Evolutionary conservation across 352 stramenopile species (phyloP).

Genomic region (Phytophthora nicotianae): DNA sequence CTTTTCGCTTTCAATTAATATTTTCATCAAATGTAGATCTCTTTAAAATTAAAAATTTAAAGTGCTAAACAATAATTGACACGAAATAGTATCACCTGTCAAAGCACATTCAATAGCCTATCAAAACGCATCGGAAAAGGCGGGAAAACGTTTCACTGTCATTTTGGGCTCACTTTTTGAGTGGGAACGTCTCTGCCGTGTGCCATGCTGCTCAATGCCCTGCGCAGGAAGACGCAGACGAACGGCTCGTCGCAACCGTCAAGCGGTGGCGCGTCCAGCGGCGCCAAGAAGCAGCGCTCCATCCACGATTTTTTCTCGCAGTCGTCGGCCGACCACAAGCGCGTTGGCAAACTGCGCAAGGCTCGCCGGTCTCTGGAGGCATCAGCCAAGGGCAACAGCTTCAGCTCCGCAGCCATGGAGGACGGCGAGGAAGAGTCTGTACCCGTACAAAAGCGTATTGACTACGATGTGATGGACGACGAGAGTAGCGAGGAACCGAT

Average conservation of each 20-base stretch:
- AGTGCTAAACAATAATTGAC: no score
- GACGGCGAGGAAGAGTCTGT: slow-evolving; percentile 47
- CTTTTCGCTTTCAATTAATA: no score
- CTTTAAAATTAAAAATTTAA: no score
- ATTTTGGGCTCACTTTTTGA: slow-evolving; percentile 9
- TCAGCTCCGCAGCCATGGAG: slow-evolving; percentile 16
- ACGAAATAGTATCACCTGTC: no score
- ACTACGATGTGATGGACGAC: slow-evolving; percentile 68
- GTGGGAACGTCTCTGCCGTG: neutral
- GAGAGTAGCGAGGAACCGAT: slow-evolving; percentile 56
- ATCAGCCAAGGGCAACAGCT: slow-evolving; percentile 33
- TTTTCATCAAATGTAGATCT: no score
- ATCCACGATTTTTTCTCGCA: slow-evolving; percentile 88
- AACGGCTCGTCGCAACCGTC: slow-evolving; percentile 17
- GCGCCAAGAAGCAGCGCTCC: slow-evolving; percentile 80
- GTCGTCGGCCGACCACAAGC: slow-evolving; percentile 20
- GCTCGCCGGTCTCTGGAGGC: slow-evolving; percentile 38
- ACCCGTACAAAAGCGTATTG: slow-evolving; percentile 71
- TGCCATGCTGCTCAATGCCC: slow-evolving; percentile 42
- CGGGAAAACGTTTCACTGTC: slow-evolving; percentile 26
- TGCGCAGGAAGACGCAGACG: slow-evolving; percentile 43
- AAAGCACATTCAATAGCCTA: neutral
- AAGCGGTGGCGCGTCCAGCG: slow-evolving; percentile 12
- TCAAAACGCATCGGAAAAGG: slow-evolving; percentile 12
- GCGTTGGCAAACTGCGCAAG: slow-evolving; percentile 41